Conservation (phyloP, 768 basidiomycete genomes). For the Lactifluus subvellereus region DNA sequence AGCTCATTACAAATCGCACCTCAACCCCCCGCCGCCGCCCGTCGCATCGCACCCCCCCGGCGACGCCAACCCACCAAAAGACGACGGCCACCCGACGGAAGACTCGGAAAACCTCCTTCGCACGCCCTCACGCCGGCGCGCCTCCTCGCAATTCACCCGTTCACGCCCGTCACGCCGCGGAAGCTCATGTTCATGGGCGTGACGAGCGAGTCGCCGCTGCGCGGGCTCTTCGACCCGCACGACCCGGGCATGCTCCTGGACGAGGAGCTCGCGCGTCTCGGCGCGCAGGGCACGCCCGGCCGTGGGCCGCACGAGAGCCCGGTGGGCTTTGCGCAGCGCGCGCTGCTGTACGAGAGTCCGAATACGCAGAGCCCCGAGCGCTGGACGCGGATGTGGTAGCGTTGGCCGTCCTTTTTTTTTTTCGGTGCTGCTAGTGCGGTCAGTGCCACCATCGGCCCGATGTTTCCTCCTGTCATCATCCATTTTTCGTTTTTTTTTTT, state of each 20-base stretch:
- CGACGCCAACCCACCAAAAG: constrained; percentile 35
- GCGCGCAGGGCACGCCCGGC: constrained; percentile 22
- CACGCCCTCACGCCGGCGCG: constrained; percentile 44
- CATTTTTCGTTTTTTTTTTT: not conserved
- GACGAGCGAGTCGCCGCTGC: constrained; percentile 39
- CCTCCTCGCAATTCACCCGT: constrained; percentile 24
- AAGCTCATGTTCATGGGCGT: constrained; percentile 35
- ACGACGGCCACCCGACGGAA: constrained; percentile 27
- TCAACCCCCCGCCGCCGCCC: constrained; percentile 64
- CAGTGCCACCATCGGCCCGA: not conserved
- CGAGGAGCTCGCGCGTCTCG: constrained; percentile 57
- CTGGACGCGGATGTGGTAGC: constrained; percentile 34
- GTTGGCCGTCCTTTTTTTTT: too few species aligned
- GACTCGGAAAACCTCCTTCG: constrained; percentile 32
- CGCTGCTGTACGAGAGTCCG: constrained; percentile 71
- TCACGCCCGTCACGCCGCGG: constrained; percentile 41
- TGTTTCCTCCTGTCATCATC: not conserved
- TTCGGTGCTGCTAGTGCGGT: not conserved
- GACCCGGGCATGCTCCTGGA: constrained; percentile 63
- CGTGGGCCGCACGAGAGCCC: constrained; percentile 50
- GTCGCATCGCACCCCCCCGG: constrained; percentile 29
- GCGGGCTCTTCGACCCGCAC: constrained; percentile 60
- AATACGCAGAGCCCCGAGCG: constrained; percentile 51
- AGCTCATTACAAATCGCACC: constrained; percentile 60
- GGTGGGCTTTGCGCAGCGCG: constrained; percentile 54